Conservation (phyloP, 2,329 filamentous ascomycete species). For the Nemania diffusa region DNA sequence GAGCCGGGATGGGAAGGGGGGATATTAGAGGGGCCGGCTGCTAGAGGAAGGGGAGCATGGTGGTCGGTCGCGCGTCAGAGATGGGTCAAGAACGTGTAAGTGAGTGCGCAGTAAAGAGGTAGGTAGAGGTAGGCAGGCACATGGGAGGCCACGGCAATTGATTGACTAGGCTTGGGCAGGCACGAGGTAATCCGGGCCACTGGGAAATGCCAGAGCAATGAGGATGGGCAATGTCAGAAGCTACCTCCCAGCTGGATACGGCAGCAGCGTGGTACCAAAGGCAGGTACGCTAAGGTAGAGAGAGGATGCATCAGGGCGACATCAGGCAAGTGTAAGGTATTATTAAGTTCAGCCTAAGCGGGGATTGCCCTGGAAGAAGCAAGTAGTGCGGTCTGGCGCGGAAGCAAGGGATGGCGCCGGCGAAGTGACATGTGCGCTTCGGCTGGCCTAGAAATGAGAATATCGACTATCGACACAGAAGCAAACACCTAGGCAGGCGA, state of each 20-base stretch:
- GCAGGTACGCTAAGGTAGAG: neutral
- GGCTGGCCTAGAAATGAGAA: neutral
- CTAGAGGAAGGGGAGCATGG: constrained; percentile 32
- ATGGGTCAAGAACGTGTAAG: neutral
- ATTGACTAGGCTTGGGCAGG: constrained; percentile 20
- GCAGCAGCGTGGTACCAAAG: neutral
- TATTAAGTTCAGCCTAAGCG: constrained; percentile 36
- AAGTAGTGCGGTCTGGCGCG: constrained; percentile 31
- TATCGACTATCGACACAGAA: neutral
- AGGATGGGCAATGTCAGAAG: too few relatives aligned
- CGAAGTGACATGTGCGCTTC: constrained; percentile 7
- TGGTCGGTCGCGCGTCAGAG: constrained; percentile 6
- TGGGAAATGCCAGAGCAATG: constrained; percentile 19
- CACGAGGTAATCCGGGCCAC: constrained; percentile 12
- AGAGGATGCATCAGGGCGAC: neutral
- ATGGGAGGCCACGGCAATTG: neutral
- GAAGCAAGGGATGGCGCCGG: constrained; percentile 23
- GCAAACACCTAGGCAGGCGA: constrained; percentile 1
- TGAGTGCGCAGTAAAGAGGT: neutral
- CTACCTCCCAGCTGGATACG: neutral
- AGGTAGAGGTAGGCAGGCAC: neutral
- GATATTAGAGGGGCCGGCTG: constrained; percentile 27
- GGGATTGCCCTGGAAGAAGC: constrained; percentile 33
- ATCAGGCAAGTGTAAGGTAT: constrained; percentile 11
- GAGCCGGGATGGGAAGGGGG: neutral